Evolutionary conservation across 2,329 filamentous ascomycete genomes (phyloP).

Genomic region (Fusarium penzigii): DNA sequence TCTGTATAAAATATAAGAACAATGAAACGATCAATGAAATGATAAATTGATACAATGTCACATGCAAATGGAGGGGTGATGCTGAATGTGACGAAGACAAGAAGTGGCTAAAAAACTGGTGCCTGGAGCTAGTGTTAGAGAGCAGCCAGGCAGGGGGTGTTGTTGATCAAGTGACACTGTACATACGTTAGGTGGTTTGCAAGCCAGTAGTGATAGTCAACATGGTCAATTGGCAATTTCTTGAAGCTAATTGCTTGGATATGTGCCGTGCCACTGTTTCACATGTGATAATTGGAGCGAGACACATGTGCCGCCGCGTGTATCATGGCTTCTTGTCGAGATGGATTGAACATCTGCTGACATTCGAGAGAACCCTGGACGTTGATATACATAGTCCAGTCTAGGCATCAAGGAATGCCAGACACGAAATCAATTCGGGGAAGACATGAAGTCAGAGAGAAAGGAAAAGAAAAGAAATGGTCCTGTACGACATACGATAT

Average conservation of each 20-base stretch:
- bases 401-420: slow-evolving; percentile 1
- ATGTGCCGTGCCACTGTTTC: not conserved
- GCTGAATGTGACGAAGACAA: too few relatives aligned
- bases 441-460: too few relatives aligned
- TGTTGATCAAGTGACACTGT: too few relatives aligned
- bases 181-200: too few relatives aligned
- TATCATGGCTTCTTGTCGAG: not conserved
- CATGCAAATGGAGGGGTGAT: not conserved
- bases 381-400: slow-evolving; percentile 7
- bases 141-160: too few relatives aligned
- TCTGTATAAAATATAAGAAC: slow-evolving; percentile 6
- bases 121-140: too few relatives aligned
- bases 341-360: not conserved
- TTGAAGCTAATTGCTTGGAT: not conserved
- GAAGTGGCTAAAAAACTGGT: too few relatives aligned
- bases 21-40: not conserved
- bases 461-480: not conserved
- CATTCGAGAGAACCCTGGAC: slow-evolving; percentile 6
- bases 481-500: slow-evolving; percentile 18
- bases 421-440: slow-evolving; percentile 23
- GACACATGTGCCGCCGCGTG: not conserved
- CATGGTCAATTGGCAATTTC: too few relatives aligned
- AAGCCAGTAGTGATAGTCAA: too few relatives aligned
- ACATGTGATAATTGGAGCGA: not conserved
- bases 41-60: not conserved